Base-by-base conservation (phyloP, 345 rosid species). In the Brassica cretica region DNA sequence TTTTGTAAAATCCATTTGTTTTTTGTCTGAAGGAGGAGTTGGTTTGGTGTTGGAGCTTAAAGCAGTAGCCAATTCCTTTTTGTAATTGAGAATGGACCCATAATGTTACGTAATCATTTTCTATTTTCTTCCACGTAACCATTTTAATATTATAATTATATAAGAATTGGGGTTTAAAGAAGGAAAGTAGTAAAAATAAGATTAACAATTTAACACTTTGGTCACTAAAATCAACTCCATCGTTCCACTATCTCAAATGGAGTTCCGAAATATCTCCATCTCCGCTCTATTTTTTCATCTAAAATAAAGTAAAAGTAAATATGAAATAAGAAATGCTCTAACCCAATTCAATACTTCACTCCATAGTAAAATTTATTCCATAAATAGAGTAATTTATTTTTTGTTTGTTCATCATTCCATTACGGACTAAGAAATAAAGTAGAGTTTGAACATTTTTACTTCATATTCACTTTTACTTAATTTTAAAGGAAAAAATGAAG, bases 71-170 rank as follows among this genome's bases (percentile, higher is more conserved):
- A 71, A 72, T 29, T 30, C 19, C 81, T 58, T 58, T 78, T 72
- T 78, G 73, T 78, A 78, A 71, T 58, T 41, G 64, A 18, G 35
- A 1, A 9, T 32, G 81, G 77, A 32, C 73, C 32, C 39, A 58
- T 14, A 53, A 41, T 72, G 55, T 14, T 32, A 72, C 73, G 82
- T 78, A 32, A 72, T 61, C 73, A 72, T 72, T 67, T 70, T 18
- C 9, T 49, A 11, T 67, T 41, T 21, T 41, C 15, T 66, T n/a
- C 21, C 3, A 15, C 71, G 76, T 77, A 53, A 55, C 44, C 71
- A 64, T 70, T n/a, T 49, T 51, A 51, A 5, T 61, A 35, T 4
- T 51, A 27, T 29, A 29, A 29, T 68, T 8, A 46, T 51, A 51
- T 46, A 51, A 51, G 56, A 51, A 15, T n/a, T 51, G 63, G 30